phyloP scores from a whole-genome alignment of 768 basidiomycete species.

The Harrya chromipes region DNA sequence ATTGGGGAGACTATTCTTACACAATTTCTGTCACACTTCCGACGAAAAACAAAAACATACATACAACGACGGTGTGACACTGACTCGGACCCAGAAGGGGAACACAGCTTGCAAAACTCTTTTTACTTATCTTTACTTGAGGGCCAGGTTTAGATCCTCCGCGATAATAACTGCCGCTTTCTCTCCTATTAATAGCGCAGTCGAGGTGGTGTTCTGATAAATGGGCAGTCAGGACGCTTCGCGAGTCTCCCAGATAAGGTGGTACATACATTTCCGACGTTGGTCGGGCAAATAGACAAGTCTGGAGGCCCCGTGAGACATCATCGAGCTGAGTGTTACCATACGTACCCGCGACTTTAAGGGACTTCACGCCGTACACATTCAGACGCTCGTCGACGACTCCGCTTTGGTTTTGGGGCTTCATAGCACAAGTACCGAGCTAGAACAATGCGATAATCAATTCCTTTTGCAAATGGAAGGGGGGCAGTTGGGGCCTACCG shows the following conservation, averaged over 20 bases:
- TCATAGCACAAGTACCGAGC: conserved; percentile 71
- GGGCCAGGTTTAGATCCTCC: conserved; percentile 37
- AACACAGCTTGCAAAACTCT: too few relatives aligned
- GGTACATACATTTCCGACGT: conserved; percentile 1
- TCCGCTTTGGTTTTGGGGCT: conserved; percentile 26
- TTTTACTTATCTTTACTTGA: too few relatives aligned
- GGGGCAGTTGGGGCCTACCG: not conserved
- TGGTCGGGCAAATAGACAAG: conserved; percentile 27
- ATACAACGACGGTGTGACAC: too few relatives aligned
- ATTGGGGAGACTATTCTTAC: too few relatives aligned
- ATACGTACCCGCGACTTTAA: conserved; percentile 17
- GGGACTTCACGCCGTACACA: conserved; percentile 7
- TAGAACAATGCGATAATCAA: conserved; percentile 14
- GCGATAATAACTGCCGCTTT: conserved; percentile 61
- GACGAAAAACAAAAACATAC: too few relatives aligned
- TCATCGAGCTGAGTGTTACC: not conserved
- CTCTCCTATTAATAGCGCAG: conserved; percentile 49
- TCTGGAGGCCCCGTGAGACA: conserved; percentile 13
- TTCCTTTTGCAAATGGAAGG: too few relatives aligned
- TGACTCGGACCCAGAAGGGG: too few relatives aligned
- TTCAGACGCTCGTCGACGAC: conserved; percentile 14
- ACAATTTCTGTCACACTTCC: too few relatives aligned
- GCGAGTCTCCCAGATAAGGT: too few relatives aligned
- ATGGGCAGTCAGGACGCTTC: not conserved
- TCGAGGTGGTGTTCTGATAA: conserved; percentile 40